phyloP scores from a whole-genome alignment of 1,139 yeast species.

The Sugiyamaella pinicola region DNA sequence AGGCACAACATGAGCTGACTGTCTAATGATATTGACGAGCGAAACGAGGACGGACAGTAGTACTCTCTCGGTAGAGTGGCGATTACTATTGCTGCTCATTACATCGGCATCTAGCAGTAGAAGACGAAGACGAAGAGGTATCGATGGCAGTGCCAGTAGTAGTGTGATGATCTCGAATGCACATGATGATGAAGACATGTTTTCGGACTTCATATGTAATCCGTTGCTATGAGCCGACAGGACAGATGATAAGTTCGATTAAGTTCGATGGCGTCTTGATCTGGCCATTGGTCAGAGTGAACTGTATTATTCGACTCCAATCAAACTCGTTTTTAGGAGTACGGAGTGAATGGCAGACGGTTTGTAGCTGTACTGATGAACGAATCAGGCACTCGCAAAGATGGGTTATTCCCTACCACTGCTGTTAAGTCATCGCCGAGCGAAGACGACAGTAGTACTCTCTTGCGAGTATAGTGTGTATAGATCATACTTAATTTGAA shows the following conservation, averaged over 20 bases:
- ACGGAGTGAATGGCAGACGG: constrained; percentile 48
- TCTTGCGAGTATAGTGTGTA: too few species aligned
- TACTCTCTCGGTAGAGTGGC: constrained; percentile 22
- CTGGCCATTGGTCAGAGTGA: constrained; percentile 36
- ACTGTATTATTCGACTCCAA: constrained; percentile 45
- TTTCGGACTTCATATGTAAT: background rate
- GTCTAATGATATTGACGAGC: too few species aligned
- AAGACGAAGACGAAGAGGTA: too few species aligned
- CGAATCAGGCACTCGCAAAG: constrained; percentile 25
- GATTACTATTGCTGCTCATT: constrained; percentile 14
- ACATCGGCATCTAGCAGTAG: constrained; percentile 17
- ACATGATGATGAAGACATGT: too few species aligned
- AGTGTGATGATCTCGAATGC: too few species aligned
- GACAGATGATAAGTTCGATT: constrained; percentile 25
- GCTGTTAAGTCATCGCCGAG: constrained; percentile 3
- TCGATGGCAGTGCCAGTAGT: too few species aligned
- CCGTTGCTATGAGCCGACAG: constrained; percentile 20
- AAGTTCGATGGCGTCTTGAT: constrained; percentile 27
- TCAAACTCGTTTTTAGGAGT: constrained; percentile 39
- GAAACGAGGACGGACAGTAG: too few species aligned
- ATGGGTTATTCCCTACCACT: background rate
- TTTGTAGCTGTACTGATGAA: constrained; percentile 37
- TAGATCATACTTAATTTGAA: too few species aligned
- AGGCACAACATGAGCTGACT: constrained; percentile 25
- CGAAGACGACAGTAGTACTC: too few species aligned